Base-by-base conservation (phyloP, 176 grass and related monocot species). In the bread wheat (Triticum aestivum) region DNA sequence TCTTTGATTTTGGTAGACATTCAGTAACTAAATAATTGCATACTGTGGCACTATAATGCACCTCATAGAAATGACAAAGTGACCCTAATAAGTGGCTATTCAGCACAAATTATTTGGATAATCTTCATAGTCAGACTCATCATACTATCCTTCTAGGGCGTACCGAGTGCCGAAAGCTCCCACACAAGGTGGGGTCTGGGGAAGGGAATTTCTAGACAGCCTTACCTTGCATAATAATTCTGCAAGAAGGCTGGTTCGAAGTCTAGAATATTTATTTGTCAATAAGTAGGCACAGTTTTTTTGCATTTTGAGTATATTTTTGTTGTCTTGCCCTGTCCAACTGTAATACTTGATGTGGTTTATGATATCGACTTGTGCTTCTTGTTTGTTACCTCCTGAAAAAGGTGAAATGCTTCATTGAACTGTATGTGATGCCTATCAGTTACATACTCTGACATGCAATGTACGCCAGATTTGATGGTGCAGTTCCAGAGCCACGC, bases 401-500 rank as follows among this genome's bases (percentile, higher is more conserved):
- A 66, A 77, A 77, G 37, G 7, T 18, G 38, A 51, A 65, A 84
- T 49, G 26, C 61, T 52, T 77, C 61, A 77, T 85, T 67, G 41
- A 26, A 26, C 32, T 51, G 20, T 67, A 21, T 52, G 20, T 24
- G 6, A 63, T 85, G 20, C 8, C 27, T 51, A 11, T 85, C 61
- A 44, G 14, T 81, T 85, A 85, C 32, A 21, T 52, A 62, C 61
- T 13, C 77, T 92, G 42, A 65, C 85, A 86, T 88, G 18, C 42
- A 90, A 77, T 88, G 62, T 80, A 45, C 71, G 79, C 73, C 89
- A 99, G 97, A 84, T 99, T 99, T 92, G 94, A 99, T 66, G 97
- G 94, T 69, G 66, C 52, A 51, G 85, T 88, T 90, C 92, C 92
- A n/a, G 97, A 99, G 88, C 97, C 92, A 15, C 91, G 94, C 26